These are phyloP conservation scores for Eucalyptus albens DNA, from an alignment of 345 rosid genomes.

Conservation along the genomic window DNA sequence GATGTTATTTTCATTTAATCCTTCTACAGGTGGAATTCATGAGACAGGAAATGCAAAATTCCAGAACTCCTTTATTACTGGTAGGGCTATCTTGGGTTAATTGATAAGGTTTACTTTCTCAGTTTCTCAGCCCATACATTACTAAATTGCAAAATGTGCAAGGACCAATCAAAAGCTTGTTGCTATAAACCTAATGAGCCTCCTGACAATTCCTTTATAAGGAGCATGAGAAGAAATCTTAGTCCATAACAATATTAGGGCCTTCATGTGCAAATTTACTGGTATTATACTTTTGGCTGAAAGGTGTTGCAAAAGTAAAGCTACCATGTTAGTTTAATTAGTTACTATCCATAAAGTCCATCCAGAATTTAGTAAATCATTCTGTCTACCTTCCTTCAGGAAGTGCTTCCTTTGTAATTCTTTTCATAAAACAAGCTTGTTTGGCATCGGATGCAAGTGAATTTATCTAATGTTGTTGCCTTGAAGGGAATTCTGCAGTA, in stretches of 20 bases:
- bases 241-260: not conserved
- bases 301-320: not conserved
- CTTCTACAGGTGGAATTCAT: constrained; percentile 55
- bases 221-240: not conserved
- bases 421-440: not conserved
- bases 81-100: constrained; percentile 13
- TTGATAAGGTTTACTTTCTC: not conserved
- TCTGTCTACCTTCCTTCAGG: not conserved
- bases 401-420: not conserved
- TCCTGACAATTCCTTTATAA: not conserved
- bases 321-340: not conserved
- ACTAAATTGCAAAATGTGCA: not conserved
- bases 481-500: not conserved
- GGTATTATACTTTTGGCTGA: not conserved
- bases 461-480: not conserved
- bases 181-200: not conserved
- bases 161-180: not conserved
- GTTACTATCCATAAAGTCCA: not conserved
- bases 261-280: not conserved
- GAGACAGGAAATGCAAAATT: constrained; percentile 37
- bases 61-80: constrained; percentile 54
- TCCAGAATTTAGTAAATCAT: not conserved
- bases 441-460: not conserved
- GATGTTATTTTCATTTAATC: not conserved
- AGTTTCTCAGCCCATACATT: not conserved